phyloP scores from a whole-genome alignment of 371 early-diverging fungal species.

The Fennellomyces sp. region DNA sequence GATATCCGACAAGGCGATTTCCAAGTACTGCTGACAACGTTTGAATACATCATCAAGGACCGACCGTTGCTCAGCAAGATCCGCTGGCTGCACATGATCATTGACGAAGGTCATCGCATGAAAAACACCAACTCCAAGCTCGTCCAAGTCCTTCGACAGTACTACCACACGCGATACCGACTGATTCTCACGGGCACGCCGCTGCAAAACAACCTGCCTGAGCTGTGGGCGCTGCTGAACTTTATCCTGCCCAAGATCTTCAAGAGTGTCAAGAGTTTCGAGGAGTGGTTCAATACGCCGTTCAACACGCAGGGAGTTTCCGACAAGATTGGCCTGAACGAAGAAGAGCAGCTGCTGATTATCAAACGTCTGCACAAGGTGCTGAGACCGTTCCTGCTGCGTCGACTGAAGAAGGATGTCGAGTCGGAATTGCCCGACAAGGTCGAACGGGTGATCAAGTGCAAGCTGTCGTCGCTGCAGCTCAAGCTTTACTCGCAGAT shows the following conservation, averaged over 20 bases:
- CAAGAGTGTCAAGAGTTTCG: constrained; percentile 94
- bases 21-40: constrained; percentile 97
- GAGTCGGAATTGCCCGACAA: constrained; percentile 98
- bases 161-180: constrained; percentile 89
- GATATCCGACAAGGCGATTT: constrained; percentile 81
- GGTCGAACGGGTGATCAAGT: constrained; percentile 96
- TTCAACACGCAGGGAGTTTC: constrained; percentile 87
- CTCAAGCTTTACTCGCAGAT: constrained; percentile 78
- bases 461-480: constrained; percentile 89
- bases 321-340: constrained; percentile 89
- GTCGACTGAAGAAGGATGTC: constrained; percentile 99
- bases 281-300: constrained; percentile 98
- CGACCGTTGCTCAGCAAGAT: constrained; percentile 81
- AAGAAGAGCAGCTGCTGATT: constrained; percentile 97
- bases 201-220: constrained; percentile 99
- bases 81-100: constrained; percentile 95
- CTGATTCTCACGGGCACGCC: constrained; percentile 99
- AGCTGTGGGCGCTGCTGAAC: constrained; percentile 98
- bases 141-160: constrained; percentile 79
- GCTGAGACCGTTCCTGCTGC: constrained; percentile 95
- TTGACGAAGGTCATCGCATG: constrained; percentile 99
- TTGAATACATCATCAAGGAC: constrained; percentile 97
- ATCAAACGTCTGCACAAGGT: constrained; percentile 98
- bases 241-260: constrained; percentile 97
- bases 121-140: constrained; percentile 95